phyloP scores from a whole-genome alignment of 2,329 filamentous ascomycete species.

The Fonsecaea nubica region DNA sequence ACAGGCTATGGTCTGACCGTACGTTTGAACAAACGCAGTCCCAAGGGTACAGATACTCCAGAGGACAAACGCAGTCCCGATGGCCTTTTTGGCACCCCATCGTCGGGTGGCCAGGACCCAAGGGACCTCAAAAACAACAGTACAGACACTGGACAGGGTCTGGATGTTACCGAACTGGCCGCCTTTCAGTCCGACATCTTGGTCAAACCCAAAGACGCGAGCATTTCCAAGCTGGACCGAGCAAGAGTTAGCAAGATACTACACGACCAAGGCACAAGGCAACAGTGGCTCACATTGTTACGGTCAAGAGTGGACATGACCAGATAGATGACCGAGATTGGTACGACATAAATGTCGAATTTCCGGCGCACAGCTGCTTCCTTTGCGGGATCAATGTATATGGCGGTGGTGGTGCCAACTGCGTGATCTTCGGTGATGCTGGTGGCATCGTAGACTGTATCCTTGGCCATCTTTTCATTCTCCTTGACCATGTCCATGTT shows the following conservation, averaged over 20 bases:
- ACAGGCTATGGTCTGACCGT: constrained; percentile 42
- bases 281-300: constrained; percentile 47
- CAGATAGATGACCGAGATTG: constrained; percentile 23
- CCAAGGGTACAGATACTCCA: constrained; percentile 28
- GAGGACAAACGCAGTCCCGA: constrained; percentile 25
- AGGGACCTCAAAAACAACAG: constrained; percentile 28
- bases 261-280: constrained; percentile 41
- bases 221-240: constrained; percentile 52
- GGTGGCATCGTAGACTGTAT: constrained; percentile 12
- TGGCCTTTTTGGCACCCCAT: constrained; percentile 26
- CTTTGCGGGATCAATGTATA: constrained; percentile 34
- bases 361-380: constrained; percentile 33
- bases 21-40: constrained; percentile 42
- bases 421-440: constrained; percentile 15
- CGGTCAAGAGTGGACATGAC: constrained; percentile 56
- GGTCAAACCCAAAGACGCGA: constrained; percentile 67
- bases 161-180: constrained; percentile 65
- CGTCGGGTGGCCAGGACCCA: constrained; percentile 28
- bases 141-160: constrained; percentile 29
- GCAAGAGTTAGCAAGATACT: constrained; percentile 36
- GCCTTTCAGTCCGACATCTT: constrained; percentile 61
- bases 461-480: constrained; percentile 28
- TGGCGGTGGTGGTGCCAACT: constrained; percentile 8
- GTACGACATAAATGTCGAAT: constrained; percentile 35
- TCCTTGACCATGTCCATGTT: constrained; percentile 21